Evolutionary conservation across 148 eudicot genomes (phyloP), one percentile per base, ranked within the genome.

Genomic region (Fagopyrum homotropicum): DNA sequence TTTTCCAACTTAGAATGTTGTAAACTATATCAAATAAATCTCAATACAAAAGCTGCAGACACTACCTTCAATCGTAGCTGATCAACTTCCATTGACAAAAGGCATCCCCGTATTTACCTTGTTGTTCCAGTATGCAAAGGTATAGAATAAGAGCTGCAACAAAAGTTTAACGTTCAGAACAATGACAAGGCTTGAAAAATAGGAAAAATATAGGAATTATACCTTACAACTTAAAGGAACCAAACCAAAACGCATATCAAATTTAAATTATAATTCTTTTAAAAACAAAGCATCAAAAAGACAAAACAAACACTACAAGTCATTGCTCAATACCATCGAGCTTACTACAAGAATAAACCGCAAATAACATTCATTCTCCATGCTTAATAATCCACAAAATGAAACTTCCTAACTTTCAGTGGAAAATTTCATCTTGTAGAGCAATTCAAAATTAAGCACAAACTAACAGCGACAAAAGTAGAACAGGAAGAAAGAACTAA

Each of bases 91-190:
- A 90, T 87, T 82, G 81, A 74, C 76, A 94, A 83, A 90, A 83
- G 45, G 98, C 98, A 83, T 95, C 97, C 51, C 79, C 83, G 76
- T 78, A 95, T 75, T 92, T 95, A 46, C 82, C 82, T 85, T 95
- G 98, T 60, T 89, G 93, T 83, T 95, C 96, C 85, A 95, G 80
- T 64, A 95, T 79, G 78, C 93, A 89, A 35, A 92, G 77, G 84
- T 95, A 95, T 68, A 92, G 91, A 72, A 82, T 87, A 81, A 95
- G 97, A 83, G 98, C 98, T 94, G 97, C 89, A 87, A 61, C 14
- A 77, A 17, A 60, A 30, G 70, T 45, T 74, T 82, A 59, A 45
- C 44, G 14, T 30, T 86, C 77, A 76, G 80, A 22, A 14, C 45
- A 63, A 61, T 26, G 55, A n/a, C 35, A 26, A 19, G 48, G 7